These are phyloP conservation scores for Spergularia azorica DNA, from an alignment of 179 eudicot species.

Conservation along the genomic window DNA sequence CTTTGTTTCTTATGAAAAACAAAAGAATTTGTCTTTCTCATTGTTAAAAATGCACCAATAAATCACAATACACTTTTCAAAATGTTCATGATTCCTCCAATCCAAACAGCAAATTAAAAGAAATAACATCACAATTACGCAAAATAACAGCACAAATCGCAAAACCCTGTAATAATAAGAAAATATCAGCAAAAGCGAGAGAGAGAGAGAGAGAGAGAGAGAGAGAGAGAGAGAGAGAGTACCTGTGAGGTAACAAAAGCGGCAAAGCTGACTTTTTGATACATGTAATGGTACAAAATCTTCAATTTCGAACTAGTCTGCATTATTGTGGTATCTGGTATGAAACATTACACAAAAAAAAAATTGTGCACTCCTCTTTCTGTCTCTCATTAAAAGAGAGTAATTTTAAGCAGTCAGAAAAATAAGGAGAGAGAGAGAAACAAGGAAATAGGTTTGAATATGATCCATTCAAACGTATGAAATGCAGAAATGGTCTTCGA, in stretches of 20 bases:
- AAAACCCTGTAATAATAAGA: no score
- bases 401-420: neutral
- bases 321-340: neutral
- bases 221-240: neutral
- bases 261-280: conserved; percentile 14
- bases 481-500: no score
- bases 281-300: neutral
- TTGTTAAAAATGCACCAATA: neutral
- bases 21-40: neutral
- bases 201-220: neutral
- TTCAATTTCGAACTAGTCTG: neutral
- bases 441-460: no score
- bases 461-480: no score
- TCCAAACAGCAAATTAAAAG: neutral
- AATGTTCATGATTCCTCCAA: neutral
- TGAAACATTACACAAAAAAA: no score
- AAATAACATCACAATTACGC: no score
- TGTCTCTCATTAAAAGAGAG: no score
- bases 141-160: no score
- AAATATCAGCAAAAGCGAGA: neutral
- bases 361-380: no score
- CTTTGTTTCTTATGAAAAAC: neutral
- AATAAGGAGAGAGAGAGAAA: neutral
- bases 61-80: no score
- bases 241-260: neutral